These are phyloP conservation scores for Candida pseudofarinosa DNA, from an alignment of 805 yeast species.

Conservation along the genomic window DNA sequence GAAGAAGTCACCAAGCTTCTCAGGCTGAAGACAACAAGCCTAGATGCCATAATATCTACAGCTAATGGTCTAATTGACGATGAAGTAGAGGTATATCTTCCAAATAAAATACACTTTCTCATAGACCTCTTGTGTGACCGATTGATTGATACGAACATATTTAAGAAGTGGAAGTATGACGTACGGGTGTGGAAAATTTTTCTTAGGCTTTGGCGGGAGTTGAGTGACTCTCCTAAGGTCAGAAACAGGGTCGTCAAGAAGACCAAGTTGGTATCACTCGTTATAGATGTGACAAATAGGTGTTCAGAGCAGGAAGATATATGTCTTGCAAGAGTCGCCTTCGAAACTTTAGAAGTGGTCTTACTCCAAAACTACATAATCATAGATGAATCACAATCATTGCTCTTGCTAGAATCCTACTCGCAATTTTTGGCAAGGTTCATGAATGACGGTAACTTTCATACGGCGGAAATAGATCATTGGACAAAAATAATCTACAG, in stretches of 20 bases:
- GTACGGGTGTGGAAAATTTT: slow-evolving; percentile 50
- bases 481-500: slow-evolving; percentile 25
- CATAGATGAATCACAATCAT: slow-evolving; percentile 27
- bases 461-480: slow-evolving; percentile 12
- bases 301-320: slow-evolving; percentile 1
- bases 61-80: slow-evolving; percentile 31
- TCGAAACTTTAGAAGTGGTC: slow-evolving; percentile 16
- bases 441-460: slow-evolving; percentile 16
- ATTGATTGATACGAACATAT: slow-evolving; percentile 44
- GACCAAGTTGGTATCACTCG: slow-evolving; percentile 36
- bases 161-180: slow-evolving; percentile 40
- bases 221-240: slow-evolving; percentile 16
- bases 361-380: slow-evolving; percentile 23
- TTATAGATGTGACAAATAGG: slow-evolving; percentile 9
- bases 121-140: slow-evolving; percentile 60
- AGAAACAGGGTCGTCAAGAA: slow-evolving; percentile 42
- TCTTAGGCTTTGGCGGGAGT: slow-evolving; percentile 31
- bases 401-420: slow-evolving; percentile 23
- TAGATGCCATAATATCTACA: slow-evolving; percentile 38
- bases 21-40: slow-evolving; percentile 47
- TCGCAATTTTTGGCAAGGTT: slow-evolving; percentile 6
- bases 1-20: slow-evolving; percentile 39
- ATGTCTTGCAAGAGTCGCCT: slow-evolving; percentile 15
- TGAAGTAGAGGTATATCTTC: slow-evolving; percentile 41
- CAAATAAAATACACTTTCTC: slow-evolving; percentile 51